Evolutionary conservation across 306 rosid genomes (phyloP).

Genomic region (Echinosophora koreensis): DNA sequence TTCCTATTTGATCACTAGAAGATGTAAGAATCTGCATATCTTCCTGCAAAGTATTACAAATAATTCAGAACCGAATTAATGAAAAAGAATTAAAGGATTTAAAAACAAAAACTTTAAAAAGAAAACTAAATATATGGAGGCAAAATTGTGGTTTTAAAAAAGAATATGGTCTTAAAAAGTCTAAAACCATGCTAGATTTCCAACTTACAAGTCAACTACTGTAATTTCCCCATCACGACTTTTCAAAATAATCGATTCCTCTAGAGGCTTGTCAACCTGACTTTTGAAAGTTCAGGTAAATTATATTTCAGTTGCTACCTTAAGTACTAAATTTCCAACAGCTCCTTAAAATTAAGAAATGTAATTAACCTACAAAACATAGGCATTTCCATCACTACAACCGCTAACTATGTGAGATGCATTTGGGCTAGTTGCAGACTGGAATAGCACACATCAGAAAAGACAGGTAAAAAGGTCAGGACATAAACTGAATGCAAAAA

Average conservation of each 20-base stretch:
- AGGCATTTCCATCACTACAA: constrained; percentile 85
- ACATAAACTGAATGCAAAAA: constrained; percentile 11
- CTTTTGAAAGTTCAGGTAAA: constrained; percentile 41
- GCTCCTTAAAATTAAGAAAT: constrained; percentile 26
- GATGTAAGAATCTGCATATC: constrained; percentile 84
- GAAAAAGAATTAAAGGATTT: neutral
- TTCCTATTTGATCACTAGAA: constrained; percentile 95
- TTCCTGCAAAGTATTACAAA: constrained; percentile 59
- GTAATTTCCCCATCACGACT: constrained; percentile 86
- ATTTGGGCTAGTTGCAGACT: constrained; percentile 92
- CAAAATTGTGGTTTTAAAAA: constrained; percentile 2
- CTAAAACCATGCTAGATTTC: constrained; percentile 38
- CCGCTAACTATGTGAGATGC: constrained; percentile 82
- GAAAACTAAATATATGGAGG: neutral
- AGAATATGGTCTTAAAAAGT: no score
- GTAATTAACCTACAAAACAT: constrained; percentile 90
- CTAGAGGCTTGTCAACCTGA: constrained; percentile 80
- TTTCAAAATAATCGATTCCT: constrained; percentile 62
- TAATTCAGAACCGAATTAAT: neutral
- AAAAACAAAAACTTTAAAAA: neutral
- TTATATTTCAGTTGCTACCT: constrained; percentile 19
- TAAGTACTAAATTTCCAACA: constrained; percentile 8
- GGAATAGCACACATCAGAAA: constrained; percentile 50
- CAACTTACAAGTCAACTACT: constrained; percentile 81
- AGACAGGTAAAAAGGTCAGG: constrained; percentile 13